Base-by-base conservation (phyloP, 1,139 yeast genomes). In the Pneumocystis wakefieldiae region DNA sequence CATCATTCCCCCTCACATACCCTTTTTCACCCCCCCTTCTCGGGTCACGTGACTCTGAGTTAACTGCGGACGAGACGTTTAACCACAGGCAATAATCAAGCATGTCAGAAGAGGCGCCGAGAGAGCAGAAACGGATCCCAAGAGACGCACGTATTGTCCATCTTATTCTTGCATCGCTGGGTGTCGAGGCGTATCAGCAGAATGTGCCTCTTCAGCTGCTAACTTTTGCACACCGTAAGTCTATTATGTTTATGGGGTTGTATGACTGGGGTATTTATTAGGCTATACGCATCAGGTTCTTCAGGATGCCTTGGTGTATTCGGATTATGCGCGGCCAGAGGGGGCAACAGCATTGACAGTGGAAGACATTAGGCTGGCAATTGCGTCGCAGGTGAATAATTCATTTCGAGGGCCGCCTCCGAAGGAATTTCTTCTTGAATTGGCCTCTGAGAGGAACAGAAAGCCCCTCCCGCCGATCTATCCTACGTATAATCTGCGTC, bases 361-460 rank as follows among this genome's bases (percentile, higher is more conserved):
- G 3, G 97, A 94, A 67, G 98, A 94, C 71, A 81, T 92, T 62
- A 80, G 97, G 68, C 78, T 92, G 68, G 97, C 97, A 0, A 89
- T 92, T 35, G 95, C 95, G 0, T 94, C 98, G 0, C 79, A 96
- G 65, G 88, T 95, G 24, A 90, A 88, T 73, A 89, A 90, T 72
- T 97, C 92, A 73, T 92, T 92, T 78, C 90, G 89, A 73, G 97
- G 97, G 1, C 86, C 94, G 0, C 96, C 96, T 6, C 96, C 96
- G 2, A 92, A 92, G 74, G 97, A 92, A 73, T 78, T 92, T 69
- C 75, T 92, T 68, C 77, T 92, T 73, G 96, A 92, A 73, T 77
- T 92, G 70, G 98, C 98, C 0, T 87, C 85, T 48, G 98, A 94
- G 72, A 79, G 96, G 69, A 92, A 92, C 73, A 84, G 89, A 69